Conservation (phyloP, 352 stramenopile species). For the Globisporangium uncinulatum region DNA sequence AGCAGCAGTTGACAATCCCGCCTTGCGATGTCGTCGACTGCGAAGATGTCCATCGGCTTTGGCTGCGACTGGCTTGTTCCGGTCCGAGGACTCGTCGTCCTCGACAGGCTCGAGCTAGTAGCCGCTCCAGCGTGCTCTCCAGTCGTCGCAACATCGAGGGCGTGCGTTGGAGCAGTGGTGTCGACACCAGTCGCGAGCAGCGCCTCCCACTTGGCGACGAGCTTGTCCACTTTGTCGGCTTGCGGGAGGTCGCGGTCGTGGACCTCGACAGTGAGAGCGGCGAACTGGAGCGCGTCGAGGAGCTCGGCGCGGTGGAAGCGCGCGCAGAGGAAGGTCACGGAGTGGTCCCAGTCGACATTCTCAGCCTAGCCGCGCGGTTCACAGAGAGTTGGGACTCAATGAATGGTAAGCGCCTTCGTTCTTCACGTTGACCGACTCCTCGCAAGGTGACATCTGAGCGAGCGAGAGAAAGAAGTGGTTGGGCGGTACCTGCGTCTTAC, state of each 20-base stretch:
- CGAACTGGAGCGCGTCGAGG: slow-evolving; percentile 39
- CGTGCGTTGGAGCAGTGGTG: slow-evolving; percentile 5
- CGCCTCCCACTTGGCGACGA: slow-evolving; percentile 59
- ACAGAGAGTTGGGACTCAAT: not conserved
- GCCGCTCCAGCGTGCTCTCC: not conserved
- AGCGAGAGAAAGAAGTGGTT: not conserved
- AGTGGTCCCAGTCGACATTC: slow-evolving; percentile 35
- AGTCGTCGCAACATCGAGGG: not conserved
- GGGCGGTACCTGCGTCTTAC: slow-evolving; percentile 31
- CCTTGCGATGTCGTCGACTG: slow-evolving; percentile 53
- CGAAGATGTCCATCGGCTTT: slow-evolving; percentile 41
- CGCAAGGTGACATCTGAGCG: not conserved
- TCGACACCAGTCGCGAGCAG: slow-evolving; percentile 34
- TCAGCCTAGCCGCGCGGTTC: slow-evolving; percentile 9
- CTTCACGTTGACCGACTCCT: not conserved
- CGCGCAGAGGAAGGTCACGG: slow-evolving; percentile 47
- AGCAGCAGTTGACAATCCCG: slow-evolving; percentile 44
- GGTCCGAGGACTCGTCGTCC: slow-evolving; percentile 13
- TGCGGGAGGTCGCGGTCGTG: slow-evolving; percentile 66
- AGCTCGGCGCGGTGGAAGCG: slow-evolving; percentile 35
- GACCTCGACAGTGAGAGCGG: slow-evolving; percentile 41
- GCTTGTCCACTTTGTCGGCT: slow-evolving; percentile 20
- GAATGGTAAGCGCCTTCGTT: too few relatives aligned
- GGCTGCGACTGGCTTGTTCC: not conserved
- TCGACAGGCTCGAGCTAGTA: slow-evolving; percentile 3